Evolutionary conservation across 2,329 filamentous ascomycete species (phyloP), one percentile per base, ranked within the genome.

Genomic region (Aspergillus tubingensis): DNA sequence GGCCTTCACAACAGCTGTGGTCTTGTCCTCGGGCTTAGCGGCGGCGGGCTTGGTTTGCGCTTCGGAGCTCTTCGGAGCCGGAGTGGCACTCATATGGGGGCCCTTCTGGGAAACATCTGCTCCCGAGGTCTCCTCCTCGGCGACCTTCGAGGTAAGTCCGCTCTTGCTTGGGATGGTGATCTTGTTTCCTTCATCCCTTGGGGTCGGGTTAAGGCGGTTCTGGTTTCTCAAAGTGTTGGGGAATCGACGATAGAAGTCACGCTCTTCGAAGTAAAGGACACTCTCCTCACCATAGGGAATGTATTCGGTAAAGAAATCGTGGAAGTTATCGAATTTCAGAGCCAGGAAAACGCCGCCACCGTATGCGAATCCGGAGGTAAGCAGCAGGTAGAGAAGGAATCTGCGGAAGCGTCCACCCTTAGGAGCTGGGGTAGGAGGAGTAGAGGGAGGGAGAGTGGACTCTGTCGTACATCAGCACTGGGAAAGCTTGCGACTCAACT

Each of bases 291-390:
- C 95, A 68, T 91, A 96, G 21, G 95, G 95, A 17, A 99, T 80
- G 77, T 94, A 99, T 80, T 97, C 93, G 70, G 93, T 98, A 80
- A 99, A 99, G 82, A 97, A 95, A 78, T 99, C 95, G 80, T 99
- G 94, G 85, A 98, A 99, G 80, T 92, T 96, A 82, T 99, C 95
- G 73, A 90, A 96, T 77, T 95, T 85, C 66, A 96, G 87, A 58
- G 95, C 94, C 78, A 96, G 95, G 83, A 91, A 96, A 58, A 97
- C 88, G 67, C 94, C 92, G 66, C 92, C 92, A 58, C 86, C 91
- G 71, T 96, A 99, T 41, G 90, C 88, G 48, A 96, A 78, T 5
- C 87, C 86, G 25, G 90, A 88, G 27, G 97, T 85, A 48, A 96
- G 78, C 63, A 93, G 80, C 52, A 97, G 78, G 57, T 90, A 91